Evolutionary conservation across 2,329 filamentous ascomycete species (phyloP), one percentile per base, ranked within the genome.

Genomic region (Truncatella angustata): DNA sequence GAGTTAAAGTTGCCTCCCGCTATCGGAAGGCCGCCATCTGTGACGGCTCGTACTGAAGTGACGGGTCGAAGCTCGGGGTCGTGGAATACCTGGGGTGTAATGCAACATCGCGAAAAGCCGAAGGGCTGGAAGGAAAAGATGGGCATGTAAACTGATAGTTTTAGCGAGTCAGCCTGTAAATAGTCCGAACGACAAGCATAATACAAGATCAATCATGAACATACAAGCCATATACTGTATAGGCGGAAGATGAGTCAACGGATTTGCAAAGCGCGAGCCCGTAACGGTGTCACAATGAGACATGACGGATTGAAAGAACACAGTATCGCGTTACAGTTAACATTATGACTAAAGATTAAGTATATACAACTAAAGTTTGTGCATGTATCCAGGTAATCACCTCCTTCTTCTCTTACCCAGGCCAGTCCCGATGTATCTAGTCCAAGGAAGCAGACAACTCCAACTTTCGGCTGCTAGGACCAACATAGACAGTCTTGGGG

Each of bases 401-500:
- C 24, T 40, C 37, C 5, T 40, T 21, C 21, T 40, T 18, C 37
- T 18, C 37, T n/a, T n/a, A n/a, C n/a, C n/a, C n/a, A n/a, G n/a
- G n/a, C n/a, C n/a, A n/a, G n/a, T n/a, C n/a, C n/a, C n/a, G n/a
- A n/a, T n/a, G n/a, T n/a, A n/a, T n/a, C n/a, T n/a, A 70, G 3
- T 53, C 23, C 53, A 72, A 53, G 2, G 53, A 24, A 3, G 68
- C 69, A 34, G 57, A 66, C 30, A 83, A 70, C 1, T 75, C 74
- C 63, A 84, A 63, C 60, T 83, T 74, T 46, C 81, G 70, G 52
- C 80, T 83, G 62, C 78, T 82, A 58, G 74, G 70, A 3, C 81
- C 81, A 6, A 84, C 77, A 55, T 67, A 80, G 11, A 81, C 74
- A 50, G 67, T 81, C 75, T 84, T 84, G 52, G 73, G 63, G 43